Percentiles rank a stretch among this genome's conserved stretches.
Conservation (phyloP, 2,329 filamentous ascomycete species). For the Paecilomyces fulvus region DNA sequence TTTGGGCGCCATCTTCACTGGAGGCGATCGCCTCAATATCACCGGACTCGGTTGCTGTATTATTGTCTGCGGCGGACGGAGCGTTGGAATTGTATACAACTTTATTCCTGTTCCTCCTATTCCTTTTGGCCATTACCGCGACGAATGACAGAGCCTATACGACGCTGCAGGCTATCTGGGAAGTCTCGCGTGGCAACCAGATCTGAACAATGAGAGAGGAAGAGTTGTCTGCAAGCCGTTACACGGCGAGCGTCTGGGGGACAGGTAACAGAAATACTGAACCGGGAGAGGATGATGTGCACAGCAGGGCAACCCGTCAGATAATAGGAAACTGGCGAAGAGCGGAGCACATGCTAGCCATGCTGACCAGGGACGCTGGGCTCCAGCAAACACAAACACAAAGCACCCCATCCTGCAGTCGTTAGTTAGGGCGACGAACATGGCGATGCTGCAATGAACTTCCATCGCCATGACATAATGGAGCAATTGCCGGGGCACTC, state of each 20-base stretch:
- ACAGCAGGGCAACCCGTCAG: conserved; percentile 1
- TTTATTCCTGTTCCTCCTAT: conserved; percentile 25
- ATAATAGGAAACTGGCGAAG: conserved; percentile 1
- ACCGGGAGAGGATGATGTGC: background rate
- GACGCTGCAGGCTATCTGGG: conserved; percentile 10
- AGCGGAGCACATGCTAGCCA: background rate
- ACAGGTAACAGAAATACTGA: conserved; percentile 1
- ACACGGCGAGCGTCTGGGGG: conserved; percentile 1
- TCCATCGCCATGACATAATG: conserved; percentile 24
- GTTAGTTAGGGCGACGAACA: conserved; percentile 18
- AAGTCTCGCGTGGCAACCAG: conserved; percentile 14
- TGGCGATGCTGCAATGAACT: conserved; percentile 19
- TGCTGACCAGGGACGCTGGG: background rate
- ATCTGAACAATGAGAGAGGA: conserved; percentile 8
- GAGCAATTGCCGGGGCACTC: conserved; percentile 21
- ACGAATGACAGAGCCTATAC: conserved; percentile 22
- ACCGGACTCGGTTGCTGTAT: conserved; percentile 17
- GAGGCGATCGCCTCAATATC: conserved; percentile 21
- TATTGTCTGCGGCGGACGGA: conserved; percentile 14
- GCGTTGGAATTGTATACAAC: conserved; percentile 13
- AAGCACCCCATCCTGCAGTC: conserved; percentile 28
- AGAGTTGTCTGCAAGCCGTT: conserved; percentile 3
- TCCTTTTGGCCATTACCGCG: conserved; percentile 31
- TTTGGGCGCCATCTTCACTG: conserved; percentile 26
- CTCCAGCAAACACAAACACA: conserved; percentile 18